Base-by-base conservation (phyloP, 2,329 filamentous ascomycete species). In the Fusarium sp. region DNA sequence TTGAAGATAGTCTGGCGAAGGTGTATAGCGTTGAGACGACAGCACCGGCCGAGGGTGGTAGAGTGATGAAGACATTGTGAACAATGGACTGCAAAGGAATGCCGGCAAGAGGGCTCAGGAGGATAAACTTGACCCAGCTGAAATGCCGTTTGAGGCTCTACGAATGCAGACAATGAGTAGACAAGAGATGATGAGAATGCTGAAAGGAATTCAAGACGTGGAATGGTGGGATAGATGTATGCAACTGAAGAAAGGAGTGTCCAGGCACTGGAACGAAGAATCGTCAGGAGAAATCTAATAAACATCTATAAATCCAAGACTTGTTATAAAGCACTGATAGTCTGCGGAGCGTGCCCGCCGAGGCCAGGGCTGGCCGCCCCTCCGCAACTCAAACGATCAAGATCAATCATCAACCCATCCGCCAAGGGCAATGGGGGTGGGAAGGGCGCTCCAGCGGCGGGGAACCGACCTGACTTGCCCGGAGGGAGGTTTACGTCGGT, bases 1-100 rank as follows among this genome's bases (percentile, higher is more conserved):
- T 64, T 64, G 60, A 64, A 78, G 67, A 66, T 82, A 83, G 48
- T 83, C 81, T 54, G 77, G 72, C 12, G 77, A 74, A 56, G 78
- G 76, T 49, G 81, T 81, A 70, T 80, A 83, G 68, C 80, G 78
- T 71, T 85, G 82, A 47, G 81, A 81, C 45, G 82, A 78, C 64
- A 84, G 75, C 61, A 84, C 77, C 38, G 81, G 79, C 63, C 80
- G 77, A 47, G 77, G 75, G 60, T 78, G 74, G 64, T 78, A 78
- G 65, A 78, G 68, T 61, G 75, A 71, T 59, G 73, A 78, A 67
- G 76, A 73, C 75, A 76, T 79, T 61, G 64, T 65, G 19, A 61
- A 57, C 67, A 45, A 34, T 38, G 45, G 22, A 41, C 34, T 64
- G 56, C 51, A 64, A 71, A 75, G 70, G 74, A 74, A 75, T 76